A percentile compares a stretch with the other conserved stretches of the same genome.
Conservation (phyloP, 2,329 filamentous ascomycete genomes). For the Pochonia chlamydosporia region DNA sequence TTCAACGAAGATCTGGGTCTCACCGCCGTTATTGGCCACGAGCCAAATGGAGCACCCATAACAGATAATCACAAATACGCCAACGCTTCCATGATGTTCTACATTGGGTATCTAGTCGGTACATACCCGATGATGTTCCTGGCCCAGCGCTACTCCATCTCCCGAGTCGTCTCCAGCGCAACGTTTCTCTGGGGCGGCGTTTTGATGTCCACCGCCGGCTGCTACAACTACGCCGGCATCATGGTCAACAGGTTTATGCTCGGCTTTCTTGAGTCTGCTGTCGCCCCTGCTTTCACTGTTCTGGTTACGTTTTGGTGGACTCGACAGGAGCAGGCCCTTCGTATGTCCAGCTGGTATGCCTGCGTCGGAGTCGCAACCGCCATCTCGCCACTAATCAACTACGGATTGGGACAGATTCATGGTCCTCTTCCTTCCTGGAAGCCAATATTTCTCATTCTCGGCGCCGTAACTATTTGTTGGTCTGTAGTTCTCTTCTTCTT, state of each 20-base stretch:
- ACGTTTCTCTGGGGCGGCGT: slow-evolving; percentile 23
- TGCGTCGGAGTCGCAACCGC: slow-evolving; percentile 54
- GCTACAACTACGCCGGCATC: slow-evolving; percentile 30
- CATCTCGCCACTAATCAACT: slow-evolving; percentile 54
- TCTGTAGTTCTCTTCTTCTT: slow-evolving; percentile 48
- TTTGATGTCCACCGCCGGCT: slow-evolving; percentile 31
- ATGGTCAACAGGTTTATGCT: slow-evolving; percentile 35
- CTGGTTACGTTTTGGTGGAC: slow-evolving; percentile 9
- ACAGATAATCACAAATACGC: slow-evolving; percentile 6
- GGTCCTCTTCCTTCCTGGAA: slow-evolving; percentile 41
- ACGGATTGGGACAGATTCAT: slow-evolving; percentile 54
- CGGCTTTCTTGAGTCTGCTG: slow-evolving; percentile 36
- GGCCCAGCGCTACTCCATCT: slow-evolving; percentile 22
- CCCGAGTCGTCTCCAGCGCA: slow-evolving; percentile 20
- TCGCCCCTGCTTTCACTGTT: slow-evolving; percentile 14
- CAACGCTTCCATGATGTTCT: slow-evolving; percentile 36
- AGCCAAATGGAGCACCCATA: slow-evolving; percentile 6
- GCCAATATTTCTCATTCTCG: slow-evolving; percentile 56
- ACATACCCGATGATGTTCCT: slow-evolving; percentile 28
- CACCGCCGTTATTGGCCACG: slow-evolving; percentile 7
- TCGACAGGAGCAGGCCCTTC: slow-evolving; percentile 29
- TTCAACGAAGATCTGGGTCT: slow-evolving; percentile 3
- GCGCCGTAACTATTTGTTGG: slow-evolving; percentile 48
- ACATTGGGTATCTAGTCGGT: slow-evolving; percentile 37
- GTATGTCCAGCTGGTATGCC: slow-evolving; percentile 27